Base-by-base conservation (phyloP, 1,139 yeast species). In the Nematodospora anomalae region DNA sequence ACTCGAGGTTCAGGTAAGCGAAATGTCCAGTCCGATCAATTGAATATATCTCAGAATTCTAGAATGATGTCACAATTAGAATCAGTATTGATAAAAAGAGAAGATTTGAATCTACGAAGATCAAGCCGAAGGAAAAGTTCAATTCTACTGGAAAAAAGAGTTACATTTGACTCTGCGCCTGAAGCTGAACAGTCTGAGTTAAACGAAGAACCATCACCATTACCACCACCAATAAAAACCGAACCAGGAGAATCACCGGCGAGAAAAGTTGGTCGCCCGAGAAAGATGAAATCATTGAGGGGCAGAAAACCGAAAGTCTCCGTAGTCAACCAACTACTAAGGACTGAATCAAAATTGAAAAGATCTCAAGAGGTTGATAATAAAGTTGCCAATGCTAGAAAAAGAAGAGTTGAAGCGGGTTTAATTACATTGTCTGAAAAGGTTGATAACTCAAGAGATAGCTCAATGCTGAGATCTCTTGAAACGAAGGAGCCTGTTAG, bases 1-100 rank as follows among this genome's bases (percentile, higher is more conserved):
- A 51, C 57, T 29, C 53, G 72, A 36, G 73, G 73, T 7, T 60
- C 71, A 10, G 69, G 63, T 66, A 62, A 61, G 38, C 67, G 61
- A 28, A 12, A 12, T 13, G 12, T 24, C 7, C 28, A 29, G 5
- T 12, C 22, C 11, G 13, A 10, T 21, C 25, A 11, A 14, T 22
- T 31, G 11, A 32, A 18, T 11, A 36, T 36, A n/a, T 13, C 16
- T 8, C 26, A 28, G 15, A 26, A 26, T 15, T 13, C 18, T 20
- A 27, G 35, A 23, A 18, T 36, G 21, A 28, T 36, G 10, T 16
- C 29, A 16, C 38, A 36, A 20, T 22, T 31, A 16, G 21, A 29
- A 22, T 36, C 35, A 6, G 35, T 25, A 6, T 16, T 36, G 8
- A 23, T 27, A 8, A 26, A 36, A 11, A 11, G 21, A 12, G 32